Evolutionary conservation across 2,329 filamentous ascomycete genomes (phyloP), one percentile per base, ranked within the genome.

Genomic region (Sporothrix variecibatus): DNA sequence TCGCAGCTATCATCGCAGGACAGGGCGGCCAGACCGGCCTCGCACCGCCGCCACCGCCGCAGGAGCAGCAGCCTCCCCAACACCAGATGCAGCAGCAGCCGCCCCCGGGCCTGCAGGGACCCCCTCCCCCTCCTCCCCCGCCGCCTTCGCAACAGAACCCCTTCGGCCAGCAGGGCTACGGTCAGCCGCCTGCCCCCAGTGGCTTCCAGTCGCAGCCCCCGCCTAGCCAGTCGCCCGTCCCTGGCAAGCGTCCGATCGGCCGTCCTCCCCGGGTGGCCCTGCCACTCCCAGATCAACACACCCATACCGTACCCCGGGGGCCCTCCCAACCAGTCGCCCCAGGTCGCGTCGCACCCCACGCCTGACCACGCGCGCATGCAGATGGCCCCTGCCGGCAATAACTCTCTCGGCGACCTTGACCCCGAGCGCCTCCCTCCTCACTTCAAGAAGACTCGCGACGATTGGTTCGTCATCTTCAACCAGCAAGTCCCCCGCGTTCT

Each of bases 401-500:
- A 89, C 78, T 89, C 92, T 72, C 87, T 98, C 38, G 93, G 93
- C 71, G 95, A 98, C 77, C 88, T 98, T 75, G 94, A 97, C 78
- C 90, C 93, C 7, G 94, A 98, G 75, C 90, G 94, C 75, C 87
- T 98, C 56, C 94, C 95, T 40, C 89, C 92, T 1, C 91, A 94
- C 78, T 90, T 94, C 77, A 98, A 98, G 88, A 95, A 95, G 81
- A 93, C 94, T 74, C 93, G 94, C 40, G 86, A 89, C 62, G 96
- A 98, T 81, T 99, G 96, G 96, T 97, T 97, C 81, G 95, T 94
- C 62, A 93, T 98, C 77, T 99, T 98, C 88, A 98, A 99, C 84
- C 94, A 95, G 62, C 90, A 92, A 74, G 93, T 98, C 51, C 94
- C 93, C 76, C 94, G 96, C 75, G 90, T 94, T 71, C 86, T 99